Percentiles rank a stretch among this genome's conserved stretches.
Evolutionary conservation across 192 early-diverging fungal genomes (phyloP).

Genomic region (Entomortierella parvispora): DNA sequence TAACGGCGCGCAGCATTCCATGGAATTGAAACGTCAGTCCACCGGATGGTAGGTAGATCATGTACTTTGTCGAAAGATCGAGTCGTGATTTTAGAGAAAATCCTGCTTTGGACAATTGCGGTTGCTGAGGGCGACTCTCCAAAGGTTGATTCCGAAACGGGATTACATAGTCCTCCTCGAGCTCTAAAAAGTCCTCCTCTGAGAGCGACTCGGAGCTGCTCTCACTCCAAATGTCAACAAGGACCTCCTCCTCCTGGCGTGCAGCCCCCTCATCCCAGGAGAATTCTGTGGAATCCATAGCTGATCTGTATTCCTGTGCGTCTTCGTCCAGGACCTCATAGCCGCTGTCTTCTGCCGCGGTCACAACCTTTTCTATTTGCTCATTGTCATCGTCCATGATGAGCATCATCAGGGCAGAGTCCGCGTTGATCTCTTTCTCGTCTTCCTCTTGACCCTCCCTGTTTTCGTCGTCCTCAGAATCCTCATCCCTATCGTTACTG

Average conservation of each 20-base stretch:
- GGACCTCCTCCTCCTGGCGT: constrained; percentile 1
- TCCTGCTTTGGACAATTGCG: too few relatives aligned
- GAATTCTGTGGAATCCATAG: too few relatives aligned
- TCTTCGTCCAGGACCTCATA: too few relatives aligned
- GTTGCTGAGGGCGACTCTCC: neutral
- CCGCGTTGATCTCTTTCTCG: too few relatives aligned
- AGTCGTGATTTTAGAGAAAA: neutral
- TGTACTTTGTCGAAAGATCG: constrained; percentile 17
- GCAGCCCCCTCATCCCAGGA: neutral
- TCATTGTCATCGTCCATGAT: too few relatives aligned
- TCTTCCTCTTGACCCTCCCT: neutral
- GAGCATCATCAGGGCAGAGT: too few relatives aligned
- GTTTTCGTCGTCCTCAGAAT: neutral
- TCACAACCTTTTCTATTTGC: too few relatives aligned
- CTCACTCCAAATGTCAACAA: constrained; percentile 26
- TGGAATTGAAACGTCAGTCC: constrained; percentile 35
- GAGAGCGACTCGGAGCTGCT: constrained; percentile 4
- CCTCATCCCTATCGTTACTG: neutral
- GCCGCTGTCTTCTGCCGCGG: too few relatives aligned
- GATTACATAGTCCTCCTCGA: constrained; percentile 23
- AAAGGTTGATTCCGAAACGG: neutral
- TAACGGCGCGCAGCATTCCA: constrained; percentile 38
- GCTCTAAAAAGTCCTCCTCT: constrained; percentile 31
- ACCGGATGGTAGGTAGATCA: constrained; percentile 30
- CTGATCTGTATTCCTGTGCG: too few relatives aligned